phyloP scores from a whole-genome alignment of 2,329 filamentous ascomycete species.

The Orbilia ellipsospora region DNA sequence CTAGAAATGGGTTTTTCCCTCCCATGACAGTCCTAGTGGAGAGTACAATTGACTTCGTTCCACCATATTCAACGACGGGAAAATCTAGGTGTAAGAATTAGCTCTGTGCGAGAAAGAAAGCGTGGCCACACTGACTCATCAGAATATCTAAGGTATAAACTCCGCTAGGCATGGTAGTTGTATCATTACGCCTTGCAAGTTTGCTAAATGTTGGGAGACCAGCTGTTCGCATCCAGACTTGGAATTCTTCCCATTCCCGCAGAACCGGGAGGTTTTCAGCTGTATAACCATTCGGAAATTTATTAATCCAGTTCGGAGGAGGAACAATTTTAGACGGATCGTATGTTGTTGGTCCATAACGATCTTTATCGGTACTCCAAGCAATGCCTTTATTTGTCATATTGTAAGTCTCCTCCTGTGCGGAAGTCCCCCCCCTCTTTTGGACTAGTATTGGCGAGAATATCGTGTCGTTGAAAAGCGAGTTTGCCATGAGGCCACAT shows the following conservation, averaged over 20 bases:
- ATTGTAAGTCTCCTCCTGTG: conserved; percentile 67
- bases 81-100: conserved; percentile 71
- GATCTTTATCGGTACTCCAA: conserved; percentile 82
- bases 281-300: conserved; percentile 77
- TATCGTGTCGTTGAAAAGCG: conserved; percentile 95
- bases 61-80: conserved; percentile 79
- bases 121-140: conserved; percentile 72
- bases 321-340: conserved; percentile 74
- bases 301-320: conserved; percentile 82
- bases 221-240: conserved; percentile 99
- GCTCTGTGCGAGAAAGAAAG: conserved; percentile 7
- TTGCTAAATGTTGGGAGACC: conserved; percentile 96
- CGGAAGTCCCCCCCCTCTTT: conserved; percentile 62
- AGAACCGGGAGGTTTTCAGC: conserved; percentile 74
- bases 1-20: conserved; percentile 92
- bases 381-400: conserved; percentile 85
- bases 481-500: conserved; percentile 96
- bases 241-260: conserved; percentile 81
- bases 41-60: conserved; percentile 89
- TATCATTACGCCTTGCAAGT: conserved; percentile 84
- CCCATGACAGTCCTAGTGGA: conserved; percentile 93
- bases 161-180: conserved; percentile 73
- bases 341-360: conserved; percentile 80
- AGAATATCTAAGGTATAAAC: conserved; percentile 80
- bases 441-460: conserved; percentile 70